phyloP scores from a whole-genome alignment of 306 rosid genomes.

The Quillaja saponaria region DNA sequence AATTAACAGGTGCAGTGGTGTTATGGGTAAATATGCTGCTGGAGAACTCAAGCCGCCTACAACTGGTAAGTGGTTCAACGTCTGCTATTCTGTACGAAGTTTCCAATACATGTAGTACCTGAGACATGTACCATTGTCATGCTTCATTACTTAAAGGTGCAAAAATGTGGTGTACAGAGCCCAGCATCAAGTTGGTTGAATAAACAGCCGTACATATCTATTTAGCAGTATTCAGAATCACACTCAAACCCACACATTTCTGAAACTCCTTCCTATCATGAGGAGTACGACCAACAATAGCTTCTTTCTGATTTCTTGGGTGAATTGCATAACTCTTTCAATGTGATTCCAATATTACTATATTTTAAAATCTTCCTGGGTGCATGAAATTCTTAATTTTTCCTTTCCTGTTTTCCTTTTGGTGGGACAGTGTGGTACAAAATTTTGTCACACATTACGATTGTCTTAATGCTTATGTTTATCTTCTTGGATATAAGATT shows the following conservation, averaged over 20 bases:
- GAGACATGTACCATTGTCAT: no score
- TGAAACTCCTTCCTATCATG: no score
- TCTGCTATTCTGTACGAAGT: neutral
- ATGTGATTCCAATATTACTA: neutral
- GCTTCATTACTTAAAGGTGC: no score
- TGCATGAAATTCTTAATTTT: neutral
- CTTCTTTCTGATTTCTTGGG: no score
- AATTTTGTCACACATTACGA: neutral
- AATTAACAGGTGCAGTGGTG: constrained; percentile 94
- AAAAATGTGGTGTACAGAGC: no score
- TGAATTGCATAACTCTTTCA: neutral
- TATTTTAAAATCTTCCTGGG: neutral
- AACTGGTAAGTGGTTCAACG: constrained; percentile 46
- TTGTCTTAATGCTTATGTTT: neutral
- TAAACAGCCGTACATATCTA: neutral
- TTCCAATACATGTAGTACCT: no score
- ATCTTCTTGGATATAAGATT: constrained; percentile 5
- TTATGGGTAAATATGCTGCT: constrained; percentile 98
- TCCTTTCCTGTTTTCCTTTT: constrained; percentile 5
- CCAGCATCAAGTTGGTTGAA: no score
- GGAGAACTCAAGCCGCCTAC: constrained; percentile 96
- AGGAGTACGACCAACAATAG: no score
- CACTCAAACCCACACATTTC: no score
- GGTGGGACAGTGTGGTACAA: neutral
- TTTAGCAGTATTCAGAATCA: no score